Conservation (phyloP, 352 stramenopile species). For the Phytophthora macrochlamydospora region DNA sequence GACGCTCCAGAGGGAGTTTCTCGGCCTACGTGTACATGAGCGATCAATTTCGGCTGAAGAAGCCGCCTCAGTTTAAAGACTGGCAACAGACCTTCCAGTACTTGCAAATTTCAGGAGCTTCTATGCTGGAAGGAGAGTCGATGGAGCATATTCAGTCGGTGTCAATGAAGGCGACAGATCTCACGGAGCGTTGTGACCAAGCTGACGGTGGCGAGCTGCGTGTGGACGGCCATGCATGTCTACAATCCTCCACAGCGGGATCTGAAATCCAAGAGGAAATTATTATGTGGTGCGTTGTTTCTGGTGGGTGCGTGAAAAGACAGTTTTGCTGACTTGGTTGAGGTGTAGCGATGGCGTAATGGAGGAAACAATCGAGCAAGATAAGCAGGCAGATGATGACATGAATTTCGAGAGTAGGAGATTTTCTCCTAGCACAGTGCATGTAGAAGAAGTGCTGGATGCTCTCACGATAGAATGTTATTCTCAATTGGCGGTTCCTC, state of each 20-base stretch:
- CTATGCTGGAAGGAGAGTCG: conserved; percentile 25
- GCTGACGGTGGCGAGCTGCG: conserved; percentile 4
- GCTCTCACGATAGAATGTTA: conserved; percentile 46
- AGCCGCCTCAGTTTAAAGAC: conserved; percentile 45
- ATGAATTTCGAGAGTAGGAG: conserved; percentile 1
- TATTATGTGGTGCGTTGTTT: conserved; percentile 16
- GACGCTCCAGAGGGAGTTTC: conserved; percentile 10
- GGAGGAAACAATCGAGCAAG: conserved; percentile 43
- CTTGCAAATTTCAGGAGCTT: conserved; percentile 37
- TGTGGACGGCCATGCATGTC: conserved; percentile 21
- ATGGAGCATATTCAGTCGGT: conserved; percentile 51
- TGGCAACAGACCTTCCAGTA: conserved; percentile 62
- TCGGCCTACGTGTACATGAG: conserved; percentile 54
- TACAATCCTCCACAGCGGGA: conserved; percentile 11
- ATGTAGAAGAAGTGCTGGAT: conserved; percentile 45
- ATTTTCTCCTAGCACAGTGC: conserved; percentile 22
- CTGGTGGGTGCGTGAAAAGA: not conserved
- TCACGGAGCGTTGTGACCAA: not conserved
- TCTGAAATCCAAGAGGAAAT: conserved; percentile 20
- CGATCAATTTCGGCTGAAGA: conserved; percentile 47
- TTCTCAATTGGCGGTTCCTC: conserved; percentile 20
- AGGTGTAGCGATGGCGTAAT: conserved; percentile 44
- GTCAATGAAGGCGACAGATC: not conserved
- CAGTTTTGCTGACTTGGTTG: not conserved
- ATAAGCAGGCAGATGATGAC: conserved; percentile 18